Base-by-base conservation (phyloP, 1,284 basidiomycete genomes). In the Agaricales sp. region DNA sequence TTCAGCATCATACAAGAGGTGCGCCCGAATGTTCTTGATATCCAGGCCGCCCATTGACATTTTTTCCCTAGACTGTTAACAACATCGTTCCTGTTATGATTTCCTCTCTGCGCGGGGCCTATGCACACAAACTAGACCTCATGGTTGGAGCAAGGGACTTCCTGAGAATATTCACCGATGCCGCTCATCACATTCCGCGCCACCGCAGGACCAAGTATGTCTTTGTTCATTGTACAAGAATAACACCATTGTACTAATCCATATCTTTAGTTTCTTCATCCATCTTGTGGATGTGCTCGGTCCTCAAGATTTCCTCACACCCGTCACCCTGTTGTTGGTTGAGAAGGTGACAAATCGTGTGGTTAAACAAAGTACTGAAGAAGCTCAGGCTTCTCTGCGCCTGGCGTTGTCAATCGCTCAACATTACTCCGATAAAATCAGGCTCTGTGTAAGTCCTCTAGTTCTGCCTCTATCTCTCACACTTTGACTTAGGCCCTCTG, bases 1-100 rank as follows among this genome's bases (percentile, higher is more conserved):
- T 94, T 97, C 70, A 80, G 83, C 23, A 93, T 99, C 3, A 90
- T 99, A 11, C 92, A 97, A 62, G 90, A 88, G 75, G 90, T 89
- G 49, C 52, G 50, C 30, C 49, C 43, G 19, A 1, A 25, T 11
- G 26, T 24, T 43, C 25, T 14, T 26, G 39, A 23, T 38, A 24
- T 12, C 46, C 22, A 12, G 16, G n/a, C 49, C 39, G 6, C 35
- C 8, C 1, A 26, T 18, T 4, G 25, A 49, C 48, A 16, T 30
- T 4, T 3, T 39, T n/a, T 47, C 22, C 44, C 2, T 55, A 92
- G 87, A 97, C 94, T 1, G 81, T 98, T 50, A 86, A 92, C 54
- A 87, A 80, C 59, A 94, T 98, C 51, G 87, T 98, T 1, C 95
- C 96, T 0, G 89, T 96, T 30, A 89, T 98, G 80, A 83, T 86